Evolutionary conservation across 1,139 yeast genomes (phyloP).

Genomic region (Candida sp.): DNA sequence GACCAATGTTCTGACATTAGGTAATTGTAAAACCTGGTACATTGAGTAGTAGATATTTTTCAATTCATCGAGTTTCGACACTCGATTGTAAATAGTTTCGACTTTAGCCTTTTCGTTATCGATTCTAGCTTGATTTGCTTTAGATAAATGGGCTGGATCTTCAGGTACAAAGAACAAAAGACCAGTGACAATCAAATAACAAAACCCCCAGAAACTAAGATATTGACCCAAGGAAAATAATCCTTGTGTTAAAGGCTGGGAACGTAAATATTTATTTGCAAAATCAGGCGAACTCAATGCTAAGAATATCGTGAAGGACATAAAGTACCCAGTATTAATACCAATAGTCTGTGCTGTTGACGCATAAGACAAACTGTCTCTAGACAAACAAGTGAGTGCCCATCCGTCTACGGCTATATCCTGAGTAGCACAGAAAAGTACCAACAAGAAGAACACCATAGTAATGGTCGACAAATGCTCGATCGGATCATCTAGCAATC

Average conservation of each 20-base stretch:
- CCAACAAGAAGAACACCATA: conserved; percentile 65
- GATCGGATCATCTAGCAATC: conserved; percentile 53
- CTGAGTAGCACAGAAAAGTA: conserved; percentile 93
- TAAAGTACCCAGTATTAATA: conserved; percentile 86
- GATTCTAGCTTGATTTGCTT: conserved; percentile 35
- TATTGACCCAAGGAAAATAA: conserved; percentile 72
- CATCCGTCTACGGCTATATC: conserved; percentile 99
- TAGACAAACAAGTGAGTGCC: conserved; percentile 87
- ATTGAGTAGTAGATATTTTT: conserved; percentile 66
- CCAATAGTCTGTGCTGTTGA: conserved; percentile 98
- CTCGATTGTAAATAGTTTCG: conserved; percentile 22
- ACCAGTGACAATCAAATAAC: conserved; percentile 66
- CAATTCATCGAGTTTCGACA: conserved; percentile 23
- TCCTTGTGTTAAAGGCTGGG: conserved; percentile 59
- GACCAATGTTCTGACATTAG: conserved; percentile 75
- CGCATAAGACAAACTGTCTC: conserved; percentile 83
- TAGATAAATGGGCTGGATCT: conserved; percentile 52
- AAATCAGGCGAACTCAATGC: conserved; percentile 92
- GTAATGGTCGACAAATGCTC: conserved; percentile 55
- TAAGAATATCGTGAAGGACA: conserved; percentile 85
- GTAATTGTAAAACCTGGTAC: conserved; percentile 70
- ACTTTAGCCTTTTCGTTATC: conserved; percentile 29
- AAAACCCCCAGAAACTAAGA: conserved; percentile 72
- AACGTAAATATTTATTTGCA: conserved; percentile 78
- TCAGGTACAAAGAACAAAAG: conserved; percentile 62